Evolutionary conservation across 2,329 filamentous ascomycete species (phyloP).

Genomic region (Diplodia scrobiculata): DNA sequence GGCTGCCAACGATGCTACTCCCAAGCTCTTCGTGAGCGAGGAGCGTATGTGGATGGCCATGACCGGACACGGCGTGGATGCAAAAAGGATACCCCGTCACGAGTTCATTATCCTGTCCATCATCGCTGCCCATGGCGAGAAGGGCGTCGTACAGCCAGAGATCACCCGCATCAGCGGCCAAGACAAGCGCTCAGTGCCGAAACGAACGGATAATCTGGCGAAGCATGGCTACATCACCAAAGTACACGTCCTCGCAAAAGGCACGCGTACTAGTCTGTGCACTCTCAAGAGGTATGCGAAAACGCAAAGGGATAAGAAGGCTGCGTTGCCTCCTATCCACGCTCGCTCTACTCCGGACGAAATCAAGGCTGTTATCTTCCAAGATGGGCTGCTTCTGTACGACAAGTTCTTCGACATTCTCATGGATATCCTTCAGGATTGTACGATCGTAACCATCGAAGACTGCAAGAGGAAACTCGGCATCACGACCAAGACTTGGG

Average conservation of each 20-base stretch:
- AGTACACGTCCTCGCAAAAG: constrained; percentile 50
- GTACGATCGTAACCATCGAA: constrained; percentile 54
- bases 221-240: constrained; percentile 65
- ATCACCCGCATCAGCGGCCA: constrained; percentile 59
- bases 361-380: constrained; percentile 42
- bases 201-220: constrained; percentile 60
- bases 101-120: constrained; percentile 62
- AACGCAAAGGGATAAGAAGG: constrained; percentile 35
- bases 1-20: constrained; percentile 28
- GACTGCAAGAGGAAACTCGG: constrained; percentile 51
- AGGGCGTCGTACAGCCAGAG: constrained; percentile 61
- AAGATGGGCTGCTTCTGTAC: constrained; percentile 50
- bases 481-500: constrained; percentile 39
- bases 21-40: constrained; percentile 52
- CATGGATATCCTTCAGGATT: constrained; percentile 54
- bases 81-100: constrained; percentile 54
- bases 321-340: constrained; percentile 25
- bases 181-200: constrained; percentile 66
- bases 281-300: constrained; percentile 55
- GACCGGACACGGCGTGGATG: constrained; percentile 61
- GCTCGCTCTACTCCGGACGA: constrained; percentile 22
- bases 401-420: constrained; percentile 54
- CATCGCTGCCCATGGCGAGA: constrained; percentile 57
- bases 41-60: constrained; percentile 63
- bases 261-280: constrained; percentile 59